Evolutionary conservation across 116 monocot genomes (phyloP), one percentile per base, ranked within the genome.

Genomic region (Phalaenopsis hybrid): DNA sequence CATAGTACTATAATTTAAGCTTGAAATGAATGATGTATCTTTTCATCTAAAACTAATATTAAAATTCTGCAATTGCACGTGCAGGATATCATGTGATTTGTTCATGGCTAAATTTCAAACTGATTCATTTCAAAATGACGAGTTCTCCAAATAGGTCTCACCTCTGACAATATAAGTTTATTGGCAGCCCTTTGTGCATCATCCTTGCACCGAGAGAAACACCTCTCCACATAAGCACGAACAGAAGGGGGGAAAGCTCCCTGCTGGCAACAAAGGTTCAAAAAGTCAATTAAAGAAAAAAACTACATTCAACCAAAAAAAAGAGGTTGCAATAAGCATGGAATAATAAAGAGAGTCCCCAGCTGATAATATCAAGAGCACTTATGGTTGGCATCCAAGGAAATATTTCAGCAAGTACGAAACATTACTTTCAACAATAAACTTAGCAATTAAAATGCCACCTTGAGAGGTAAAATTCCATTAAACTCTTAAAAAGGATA

Each of bases 121-220:
- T 50, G 23, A 76, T 9, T 17, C 0, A 9, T 1, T 76, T 76
- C 10, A 76, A 25, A 76, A 50, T 41, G 5, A 48, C 13, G 4
- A 25, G 13, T 77, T 50, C 20, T 28, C 4, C n/a, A 51, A 77
- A 77, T 44, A 45, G 43, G 18, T 77, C 34, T 82, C 63, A 88
- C 98, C 93, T 95, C 93, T 28, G 77, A 77, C 44, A 77, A 28
- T 43, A 77, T 77, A 77, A 77, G 49, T 77, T 77, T 48, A 74
- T 89, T 91, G 76, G 84, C 83, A 86, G 85, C 63, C 85, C 95
- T 89, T 80, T 94, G 90, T 69, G 89, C 81, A 81, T 98, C 98
- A 91, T 92, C 86, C 84, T 87, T 95, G 90, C 98, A 98, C 25
- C 98, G 90, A 87, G 88, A 85, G 88, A 98, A 92, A 65, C 90